Percentiles rank a stretch among this genome's conserved stretches.
These are phyloP conservation scores for Aspergillaceae sp. DNA, from an alignment of 2,329 filamentous ascomycete genomes.

Conservation along the genomic window DNA sequence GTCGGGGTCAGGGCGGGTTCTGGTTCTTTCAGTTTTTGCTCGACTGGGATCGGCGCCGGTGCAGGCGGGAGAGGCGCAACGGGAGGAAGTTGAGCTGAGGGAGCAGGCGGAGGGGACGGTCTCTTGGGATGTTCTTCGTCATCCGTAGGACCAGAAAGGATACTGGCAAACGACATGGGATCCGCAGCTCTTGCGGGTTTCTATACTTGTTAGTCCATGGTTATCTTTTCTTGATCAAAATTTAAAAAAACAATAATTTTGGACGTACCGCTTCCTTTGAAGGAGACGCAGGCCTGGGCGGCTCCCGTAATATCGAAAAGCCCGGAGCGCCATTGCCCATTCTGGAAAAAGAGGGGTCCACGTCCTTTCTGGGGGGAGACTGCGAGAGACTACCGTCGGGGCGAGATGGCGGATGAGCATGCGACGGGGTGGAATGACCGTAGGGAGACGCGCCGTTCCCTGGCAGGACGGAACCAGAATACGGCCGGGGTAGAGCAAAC, in stretches of 20 bases:
- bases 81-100: constrained; percentile 8
- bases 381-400: constrained; percentile 29
- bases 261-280: constrained; percentile 35
- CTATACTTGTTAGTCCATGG: constrained; percentile 31
- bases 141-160: constrained; percentile 72
- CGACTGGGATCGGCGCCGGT: constrained; percentile 14
- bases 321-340: constrained; percentile 20
- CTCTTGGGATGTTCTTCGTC: constrained; percentile 48
- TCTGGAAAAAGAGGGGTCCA: constrained; percentile 24
- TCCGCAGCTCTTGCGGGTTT: constrained; percentile 67
- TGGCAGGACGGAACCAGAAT: constrained; percentile 26
- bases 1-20: constrained; percentile 18
- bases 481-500: constrained; percentile 28
- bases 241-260: not conserved
- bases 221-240: no score
- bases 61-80: constrained; percentile 11
- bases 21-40: constrained; percentile 13
- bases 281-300: constrained; percentile 26
- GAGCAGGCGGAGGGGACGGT: constrained; percentile 36
- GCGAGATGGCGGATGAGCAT: constrained; percentile 34
- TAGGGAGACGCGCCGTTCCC: constrained; percentile 31
- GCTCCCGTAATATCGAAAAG: constrained; percentile 25
- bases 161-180: constrained; percentile 93
- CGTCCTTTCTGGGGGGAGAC: constrained; percentile 33
- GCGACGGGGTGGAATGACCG: constrained; percentile 27